These are phyloP conservation scores for Fusarium sp. DNA, from an alignment of 2,329 filamentous ascomycete genomes.

Conservation along the genomic window DNA sequence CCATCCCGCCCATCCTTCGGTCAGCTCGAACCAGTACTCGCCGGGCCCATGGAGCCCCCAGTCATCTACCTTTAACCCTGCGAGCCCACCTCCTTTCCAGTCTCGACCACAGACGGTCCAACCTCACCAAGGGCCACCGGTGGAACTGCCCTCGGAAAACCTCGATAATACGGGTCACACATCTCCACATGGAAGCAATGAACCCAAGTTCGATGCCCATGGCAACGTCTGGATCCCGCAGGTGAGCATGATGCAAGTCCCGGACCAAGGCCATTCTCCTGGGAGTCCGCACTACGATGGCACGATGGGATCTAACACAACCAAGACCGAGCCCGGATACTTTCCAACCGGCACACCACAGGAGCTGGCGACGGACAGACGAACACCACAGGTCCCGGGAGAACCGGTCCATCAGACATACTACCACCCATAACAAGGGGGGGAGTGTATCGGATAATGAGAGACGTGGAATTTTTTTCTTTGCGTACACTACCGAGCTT, in stretches of 20 bases:
- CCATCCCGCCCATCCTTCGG: conserved; percentile 35
- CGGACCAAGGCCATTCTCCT: conserved; percentile 34
- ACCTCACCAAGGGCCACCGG: conserved; percentile 40
- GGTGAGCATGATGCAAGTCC: conserved; percentile 45
- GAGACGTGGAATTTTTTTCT: conserved; percentile 1
- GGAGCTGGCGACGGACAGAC: conserved; percentile 38
- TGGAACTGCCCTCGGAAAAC: conserved; percentile 41
- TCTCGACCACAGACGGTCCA: conserved; percentile 31
- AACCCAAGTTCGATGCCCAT: conserved; percentile 46
- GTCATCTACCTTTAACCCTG: conserved; percentile 35
- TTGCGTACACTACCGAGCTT: conserved; percentile 3
- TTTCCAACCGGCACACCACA: conserved; percentile 36
- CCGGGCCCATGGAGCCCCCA: conserved; percentile 42
- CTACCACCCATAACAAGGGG: conserved; percentile 36
- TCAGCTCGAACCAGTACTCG: conserved; percentile 36
- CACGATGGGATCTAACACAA: conserved; percentile 20
- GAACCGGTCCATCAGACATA: conserved; percentile 38
- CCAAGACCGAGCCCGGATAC: conserved; percentile 34
- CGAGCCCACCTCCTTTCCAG: conserved; percentile 30
- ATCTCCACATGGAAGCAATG: conserved; percentile 32
- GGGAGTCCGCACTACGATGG: conserved; percentile 34
- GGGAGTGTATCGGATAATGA: not conserved
- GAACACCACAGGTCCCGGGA: conserved; percentile 13
- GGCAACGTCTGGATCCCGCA: conserved; percentile 48
- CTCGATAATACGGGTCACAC: conserved; percentile 17